Evolutionary conservation across 192 early-diverging fungal species (phyloP).

Genomic region (Umbelopsis vinacea): DNA sequence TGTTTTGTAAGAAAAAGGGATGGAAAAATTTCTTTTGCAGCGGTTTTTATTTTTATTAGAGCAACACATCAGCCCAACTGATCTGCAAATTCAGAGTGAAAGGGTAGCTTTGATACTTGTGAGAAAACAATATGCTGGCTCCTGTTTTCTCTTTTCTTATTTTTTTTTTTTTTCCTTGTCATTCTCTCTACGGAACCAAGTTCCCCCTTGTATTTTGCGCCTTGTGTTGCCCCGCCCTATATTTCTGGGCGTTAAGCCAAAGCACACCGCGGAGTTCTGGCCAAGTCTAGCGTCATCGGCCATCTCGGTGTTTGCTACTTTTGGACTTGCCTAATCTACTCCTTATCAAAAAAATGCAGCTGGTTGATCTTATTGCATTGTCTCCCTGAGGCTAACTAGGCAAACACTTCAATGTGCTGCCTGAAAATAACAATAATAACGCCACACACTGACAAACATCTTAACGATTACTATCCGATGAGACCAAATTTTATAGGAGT

Average conservation of each 20-base stretch:
- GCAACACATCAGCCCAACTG: neutral
- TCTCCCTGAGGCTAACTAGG: neutral
- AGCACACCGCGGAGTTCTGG: neutral
- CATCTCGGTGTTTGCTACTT: neutral
- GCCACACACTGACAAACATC: neutral
- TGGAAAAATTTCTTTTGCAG: neutral
- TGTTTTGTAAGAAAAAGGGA: neutral
- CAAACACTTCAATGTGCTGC: neutral
- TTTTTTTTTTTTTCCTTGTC: neutral
- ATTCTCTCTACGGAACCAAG: too few species aligned
- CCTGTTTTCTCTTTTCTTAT: neutral
- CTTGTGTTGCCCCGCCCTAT: neutral
- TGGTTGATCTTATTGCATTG: slow-evolving; percentile 14
- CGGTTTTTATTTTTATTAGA: neutral
- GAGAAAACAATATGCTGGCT: neutral
- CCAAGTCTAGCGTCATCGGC: neutral
- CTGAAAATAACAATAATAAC: neutral
- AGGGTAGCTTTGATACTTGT: neutral
- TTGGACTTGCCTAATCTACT: slow-evolving; percentile 17
- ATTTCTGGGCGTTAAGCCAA: neutral
- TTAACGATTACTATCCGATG: too few species aligned
- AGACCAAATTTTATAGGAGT: too few species aligned
- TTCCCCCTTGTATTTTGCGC: neutral
- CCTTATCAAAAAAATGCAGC: slow-evolving; percentile 9
- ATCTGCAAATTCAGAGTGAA: neutral